phyloP scores from a whole-genome alignment of 768 basidiomycete species.

The Scleroderma bovista region DNA sequence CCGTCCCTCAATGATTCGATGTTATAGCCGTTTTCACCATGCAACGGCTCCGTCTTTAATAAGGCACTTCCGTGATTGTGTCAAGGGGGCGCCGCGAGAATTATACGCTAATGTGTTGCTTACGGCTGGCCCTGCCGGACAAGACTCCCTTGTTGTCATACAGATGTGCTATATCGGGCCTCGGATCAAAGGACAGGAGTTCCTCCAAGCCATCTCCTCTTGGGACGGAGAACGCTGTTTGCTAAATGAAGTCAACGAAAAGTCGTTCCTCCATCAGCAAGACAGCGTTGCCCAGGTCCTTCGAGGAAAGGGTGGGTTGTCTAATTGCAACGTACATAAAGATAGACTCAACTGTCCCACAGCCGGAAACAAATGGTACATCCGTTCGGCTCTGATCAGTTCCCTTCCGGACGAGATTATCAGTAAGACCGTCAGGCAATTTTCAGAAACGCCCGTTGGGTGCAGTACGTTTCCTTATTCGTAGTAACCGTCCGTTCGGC shows the following conservation, averaged over 20 bases:
- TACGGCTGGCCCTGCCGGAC: slow-evolving; percentile 81
- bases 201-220: slow-evolving; percentile 76
- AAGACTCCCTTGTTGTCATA: slow-evolving; percentile 83
- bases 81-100: slow-evolving; percentile 82
- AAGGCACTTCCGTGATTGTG: slow-evolving; percentile 88
- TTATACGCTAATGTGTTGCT: slow-evolving; percentile 88
- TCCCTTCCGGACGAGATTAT: slow-evolving; percentile 84
- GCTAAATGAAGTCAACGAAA: slow-evolving; percentile 87
- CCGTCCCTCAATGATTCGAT: slow-evolving; percentile 2
- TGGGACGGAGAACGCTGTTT: slow-evolving; percentile 88
- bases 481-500: neutral
- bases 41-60: slow-evolving; percentile 86
- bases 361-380: slow-evolving; percentile 88
- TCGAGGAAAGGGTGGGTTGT: slow-evolving; percentile 65
- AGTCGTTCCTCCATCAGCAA: slow-evolving; percentile 85
- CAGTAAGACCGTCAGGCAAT: slow-evolving; percentile 75
- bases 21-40: slow-evolving; percentile 72
- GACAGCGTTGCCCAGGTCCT: slow-evolving; percentile 88
- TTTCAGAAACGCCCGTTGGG: slow-evolving; percentile 80
- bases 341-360: neutral
- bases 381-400: slow-evolving; percentile 79
- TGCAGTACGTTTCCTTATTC: slow-evolving; percentile 61
- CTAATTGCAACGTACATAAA: neutral
- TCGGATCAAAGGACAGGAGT: slow-evolving; percentile 65
- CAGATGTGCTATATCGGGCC: slow-evolving; percentile 89